Conservation (phyloP, 2,329 filamentous ascomycete species). For the Pezicula radicicola region DNA sequence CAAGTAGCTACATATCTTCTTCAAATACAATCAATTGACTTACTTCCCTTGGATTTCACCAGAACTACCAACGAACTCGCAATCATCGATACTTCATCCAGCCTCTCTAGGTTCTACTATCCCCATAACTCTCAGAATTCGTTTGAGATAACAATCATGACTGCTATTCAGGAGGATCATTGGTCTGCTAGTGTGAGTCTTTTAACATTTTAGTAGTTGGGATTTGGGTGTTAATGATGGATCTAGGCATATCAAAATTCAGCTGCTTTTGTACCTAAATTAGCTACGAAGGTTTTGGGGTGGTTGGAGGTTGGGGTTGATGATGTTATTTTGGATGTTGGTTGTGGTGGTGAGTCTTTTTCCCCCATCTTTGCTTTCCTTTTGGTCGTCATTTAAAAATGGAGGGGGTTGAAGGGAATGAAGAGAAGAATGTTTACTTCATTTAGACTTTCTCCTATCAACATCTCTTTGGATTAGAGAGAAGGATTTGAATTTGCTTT, state of each 20-base stretch:
- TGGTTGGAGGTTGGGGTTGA: slow-evolving; percentile 57
- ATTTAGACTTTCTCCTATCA: no score
- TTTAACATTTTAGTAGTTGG: no score
- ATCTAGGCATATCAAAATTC: slow-evolving; percentile 51
- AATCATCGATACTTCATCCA: neutral
- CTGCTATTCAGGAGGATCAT: slow-evolving; percentile 26
- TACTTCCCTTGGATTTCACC: no score
- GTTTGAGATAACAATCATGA: slow-evolving; percentile 3
- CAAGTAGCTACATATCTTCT: no score
- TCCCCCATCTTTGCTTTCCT: neutral
- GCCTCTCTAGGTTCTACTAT: neutral
- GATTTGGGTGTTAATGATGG: no score
- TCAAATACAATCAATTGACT: no score
- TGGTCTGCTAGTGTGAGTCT: slow-evolving; percentile 34
- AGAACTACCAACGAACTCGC: no score
- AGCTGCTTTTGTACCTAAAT: slow-evolving; percentile 61
- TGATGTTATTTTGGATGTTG: slow-evolving; percentile 59
- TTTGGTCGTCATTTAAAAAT: neutral
- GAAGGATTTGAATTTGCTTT: no score
- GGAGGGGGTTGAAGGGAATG: no score
- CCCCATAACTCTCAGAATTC: neutral
- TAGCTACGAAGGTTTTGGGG: slow-evolving; percentile 53
- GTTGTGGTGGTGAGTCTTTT: slow-evolving; percentile 53
- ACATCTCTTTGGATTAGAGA: no score
- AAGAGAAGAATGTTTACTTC: no score